These are phyloP conservation scores for Solanum chilense DNA, from an alignment of 257 asterid genomes.

Conservation along the genomic window DNA sequence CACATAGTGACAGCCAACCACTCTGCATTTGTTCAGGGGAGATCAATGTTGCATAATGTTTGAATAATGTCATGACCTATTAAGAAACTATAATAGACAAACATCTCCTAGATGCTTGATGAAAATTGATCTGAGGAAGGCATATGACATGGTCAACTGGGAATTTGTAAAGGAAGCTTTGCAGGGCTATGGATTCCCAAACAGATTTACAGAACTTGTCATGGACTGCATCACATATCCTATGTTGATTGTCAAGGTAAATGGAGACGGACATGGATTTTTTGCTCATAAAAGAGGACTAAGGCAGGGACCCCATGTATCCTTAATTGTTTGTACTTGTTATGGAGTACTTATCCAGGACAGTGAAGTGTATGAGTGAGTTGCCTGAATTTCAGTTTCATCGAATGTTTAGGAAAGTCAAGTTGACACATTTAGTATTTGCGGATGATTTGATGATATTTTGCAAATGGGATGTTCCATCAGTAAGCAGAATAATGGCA, in stretches of 20 bases:
- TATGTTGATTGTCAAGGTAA: neutral
- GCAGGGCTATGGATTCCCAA: neutral
- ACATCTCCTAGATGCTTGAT: neutral
- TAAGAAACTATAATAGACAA: neutral
- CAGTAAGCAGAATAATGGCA: neutral
- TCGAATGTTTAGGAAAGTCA: neutral
- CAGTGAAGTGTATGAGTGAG: neutral
- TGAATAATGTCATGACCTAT: neutral
- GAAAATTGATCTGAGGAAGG: neutral
- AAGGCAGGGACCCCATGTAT: neutral
- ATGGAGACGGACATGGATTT: neutral
- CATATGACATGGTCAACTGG: neutral
- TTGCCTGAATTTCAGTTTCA: neutral
- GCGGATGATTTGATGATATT: neutral
- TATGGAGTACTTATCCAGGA: neutral
- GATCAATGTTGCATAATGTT: neutral
- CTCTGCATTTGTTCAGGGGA: neutral
- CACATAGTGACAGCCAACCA: neutral
- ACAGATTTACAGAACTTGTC: no score
- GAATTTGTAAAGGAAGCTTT: neutral
- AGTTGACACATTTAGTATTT: neutral
- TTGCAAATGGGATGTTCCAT: neutral
- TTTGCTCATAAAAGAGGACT: neutral
- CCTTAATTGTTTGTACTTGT: no score
- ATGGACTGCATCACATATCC: neutral